These are phyloP conservation scores for Chytriomyces sp. DNA, from an alignment of 192 early-diverging fungal species.

Conservation along the genomic window DNA sequence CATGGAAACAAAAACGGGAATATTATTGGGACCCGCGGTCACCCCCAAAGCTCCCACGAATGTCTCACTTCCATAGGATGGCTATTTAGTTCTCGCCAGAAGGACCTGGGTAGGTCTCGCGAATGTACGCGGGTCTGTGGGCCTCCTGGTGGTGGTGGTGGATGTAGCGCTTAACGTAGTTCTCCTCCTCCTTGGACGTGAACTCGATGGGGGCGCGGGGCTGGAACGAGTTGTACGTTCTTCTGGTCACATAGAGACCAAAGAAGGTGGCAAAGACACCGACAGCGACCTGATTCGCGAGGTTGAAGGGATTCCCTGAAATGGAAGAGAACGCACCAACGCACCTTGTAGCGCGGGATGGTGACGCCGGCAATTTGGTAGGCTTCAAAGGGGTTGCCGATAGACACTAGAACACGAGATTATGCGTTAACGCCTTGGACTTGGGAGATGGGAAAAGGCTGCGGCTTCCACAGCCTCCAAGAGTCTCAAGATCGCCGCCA, in stretches of 20 bases:
- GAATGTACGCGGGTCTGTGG: conserved; percentile 44
- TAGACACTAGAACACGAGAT: too few species aligned
- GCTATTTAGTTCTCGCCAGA: conserved; percentile 30
- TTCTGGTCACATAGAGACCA: conserved; percentile 35
- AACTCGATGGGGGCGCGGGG: conserved; percentile 41
- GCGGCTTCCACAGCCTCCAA: too few species aligned
- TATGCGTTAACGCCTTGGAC: too few species aligned
- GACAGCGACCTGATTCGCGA: conserved; percentile 38
- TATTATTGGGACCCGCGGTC: too few species aligned
- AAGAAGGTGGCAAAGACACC: conserved; percentile 47
- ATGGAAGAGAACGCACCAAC: neutral
- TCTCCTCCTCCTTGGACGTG: conserved; percentile 49
- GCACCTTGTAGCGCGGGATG: conserved; percentile 56
- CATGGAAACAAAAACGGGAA: too few species aligned
- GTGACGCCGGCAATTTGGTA: conserved; percentile 42
- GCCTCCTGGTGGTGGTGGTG: conserved; percentile 42
- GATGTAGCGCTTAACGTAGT: conserved; percentile 50
- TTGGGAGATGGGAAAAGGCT: too few species aligned
- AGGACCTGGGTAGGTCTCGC: conserved; percentile 36
- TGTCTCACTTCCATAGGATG: too few species aligned
- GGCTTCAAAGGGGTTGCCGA: conserved; percentile 53
- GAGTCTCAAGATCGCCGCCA: too few species aligned
- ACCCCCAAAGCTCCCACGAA: too few species aligned
- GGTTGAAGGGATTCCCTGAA: neutral
- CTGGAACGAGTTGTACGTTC: conserved; percentile 38